phyloP scores from a whole-genome alignment of 2,329 filamentous ascomycete genomes.

The Aspergillus brunneoviolaceus region DNA sequence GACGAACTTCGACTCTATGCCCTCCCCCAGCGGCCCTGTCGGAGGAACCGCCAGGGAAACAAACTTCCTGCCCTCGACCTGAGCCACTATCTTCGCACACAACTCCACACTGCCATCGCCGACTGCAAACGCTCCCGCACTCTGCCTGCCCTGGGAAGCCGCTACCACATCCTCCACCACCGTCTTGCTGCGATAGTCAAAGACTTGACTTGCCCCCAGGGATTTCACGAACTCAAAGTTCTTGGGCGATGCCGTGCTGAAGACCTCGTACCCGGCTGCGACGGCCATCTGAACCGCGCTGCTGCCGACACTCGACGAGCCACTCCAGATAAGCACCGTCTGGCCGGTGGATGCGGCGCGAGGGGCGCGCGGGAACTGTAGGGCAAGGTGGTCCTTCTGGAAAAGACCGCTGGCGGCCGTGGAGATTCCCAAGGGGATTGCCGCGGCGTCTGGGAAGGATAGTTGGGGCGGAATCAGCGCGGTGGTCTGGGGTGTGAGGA shows the following conservation, averaged over 20 bases:
- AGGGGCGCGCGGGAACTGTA: constrained; percentile 9
- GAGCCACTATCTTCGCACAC: constrained; percentile 14
- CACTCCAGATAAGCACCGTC: constrained; percentile 13
- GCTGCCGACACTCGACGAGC: constrained; percentile 42
- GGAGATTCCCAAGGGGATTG: constrained; percentile 21
- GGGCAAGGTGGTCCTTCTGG: constrained; percentile 18
- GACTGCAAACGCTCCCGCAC: constrained; percentile 9
- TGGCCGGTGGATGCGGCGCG: neutral
- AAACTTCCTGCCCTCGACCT: constrained; percentile 20
- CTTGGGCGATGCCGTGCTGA: constrained; percentile 13
- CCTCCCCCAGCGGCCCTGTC: constrained; percentile 8
- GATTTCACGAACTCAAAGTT: constrained; percentile 32
- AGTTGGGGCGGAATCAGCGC: constrained; percentile 17
- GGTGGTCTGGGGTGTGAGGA: constrained; percentile 17
- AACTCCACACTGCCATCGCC: neutral
- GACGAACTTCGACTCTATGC: constrained; percentile 25
- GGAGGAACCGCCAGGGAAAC: constrained; percentile 13
- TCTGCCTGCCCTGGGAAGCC: constrained; percentile 12
- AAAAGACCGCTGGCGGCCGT: constrained; percentile 26
- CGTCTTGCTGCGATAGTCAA: constrained; percentile 43
- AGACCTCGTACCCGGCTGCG: constrained; percentile 15
- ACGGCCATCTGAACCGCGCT: constrained; percentile 48
- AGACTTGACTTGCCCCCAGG: constrained; percentile 48
- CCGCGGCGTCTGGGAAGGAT: constrained; percentile 19
- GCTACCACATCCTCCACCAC: constrained; percentile 17